phyloP scores from a whole-genome alignment of 768 basidiomycete genomes.

The Leucosporidium scottii region DNA sequence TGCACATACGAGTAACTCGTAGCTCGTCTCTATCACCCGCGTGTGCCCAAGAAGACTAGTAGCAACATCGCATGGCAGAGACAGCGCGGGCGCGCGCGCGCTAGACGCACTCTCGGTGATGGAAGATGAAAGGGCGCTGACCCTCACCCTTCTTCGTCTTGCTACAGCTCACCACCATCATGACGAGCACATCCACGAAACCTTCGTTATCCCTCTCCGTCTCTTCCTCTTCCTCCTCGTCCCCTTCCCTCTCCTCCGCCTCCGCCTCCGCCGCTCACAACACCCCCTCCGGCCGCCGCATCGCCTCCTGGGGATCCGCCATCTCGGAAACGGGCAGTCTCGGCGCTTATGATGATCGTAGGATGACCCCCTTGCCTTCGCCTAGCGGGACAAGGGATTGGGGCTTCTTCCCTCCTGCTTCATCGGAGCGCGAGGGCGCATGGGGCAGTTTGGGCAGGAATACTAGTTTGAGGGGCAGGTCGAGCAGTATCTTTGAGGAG shows the following conservation, averaged over 20 bases:
- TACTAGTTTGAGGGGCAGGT: not conserved
- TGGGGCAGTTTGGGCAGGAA: not conserved
- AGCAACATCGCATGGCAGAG: no score
- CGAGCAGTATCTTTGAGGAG: conserved; percentile 10
- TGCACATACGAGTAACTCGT: no score
- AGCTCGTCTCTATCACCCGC: no score
- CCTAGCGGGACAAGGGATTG: conserved; percentile 18
- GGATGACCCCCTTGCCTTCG: conserved; percentile 11
- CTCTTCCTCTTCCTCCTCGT: not conserved
- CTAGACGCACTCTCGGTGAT: no score
- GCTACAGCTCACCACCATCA: no score
- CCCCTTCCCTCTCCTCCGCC: no score
- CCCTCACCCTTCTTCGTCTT: no score
- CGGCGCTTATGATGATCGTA: not conserved
- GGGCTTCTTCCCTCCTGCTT: conserved; percentile 16
- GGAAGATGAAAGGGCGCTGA: no score
- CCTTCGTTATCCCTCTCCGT: conserved; percentile 3
- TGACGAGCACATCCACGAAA: not conserved
- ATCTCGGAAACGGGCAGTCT: conserved; percentile 11
- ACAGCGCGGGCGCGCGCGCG: no score
- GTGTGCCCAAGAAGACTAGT: no score
- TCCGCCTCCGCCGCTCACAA: not conserved
- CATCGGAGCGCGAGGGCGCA: not conserved
- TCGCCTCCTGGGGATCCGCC: conserved; percentile 23
- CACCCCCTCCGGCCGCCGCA: conserved; percentile 2